These are phyloP conservation scores for Puccinia sorghi DNA, from an alignment of 1,284 basidiomycete genomes.

Conservation along the genomic window DNA sequence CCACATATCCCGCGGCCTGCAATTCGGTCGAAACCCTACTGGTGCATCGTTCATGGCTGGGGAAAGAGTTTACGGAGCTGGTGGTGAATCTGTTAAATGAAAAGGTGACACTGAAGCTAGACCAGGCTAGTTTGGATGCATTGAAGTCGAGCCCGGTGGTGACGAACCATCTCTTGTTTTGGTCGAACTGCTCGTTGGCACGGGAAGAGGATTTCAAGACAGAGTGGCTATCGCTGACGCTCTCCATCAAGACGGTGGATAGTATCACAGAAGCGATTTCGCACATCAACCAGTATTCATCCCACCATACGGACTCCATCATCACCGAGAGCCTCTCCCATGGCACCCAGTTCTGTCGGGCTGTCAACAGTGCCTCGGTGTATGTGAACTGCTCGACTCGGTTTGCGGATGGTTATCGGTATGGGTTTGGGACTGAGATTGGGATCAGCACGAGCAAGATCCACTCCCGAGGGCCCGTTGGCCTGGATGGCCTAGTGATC, in stretches of 20 bases:
- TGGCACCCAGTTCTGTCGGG: constrained; percentile 76
- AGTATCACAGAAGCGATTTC: constrained; percentile 73
- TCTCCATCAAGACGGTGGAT: constrained; percentile 75
- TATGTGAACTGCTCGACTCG: constrained; percentile 93
- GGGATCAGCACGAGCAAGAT: constrained; percentile 96
- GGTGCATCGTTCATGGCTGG: constrained; percentile 71
- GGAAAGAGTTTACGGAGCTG: constrained; percentile 76
- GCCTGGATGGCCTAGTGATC: constrained; percentile 87
- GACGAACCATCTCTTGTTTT: constrained; percentile 39
- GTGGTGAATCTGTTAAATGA: constrained; percentile 69
- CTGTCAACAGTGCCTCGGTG: constrained; percentile 87
- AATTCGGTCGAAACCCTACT: constrained; percentile 90
- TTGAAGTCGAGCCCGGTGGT: constrained; percentile 53
- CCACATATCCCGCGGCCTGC: constrained; percentile 93
- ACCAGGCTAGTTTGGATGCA: constrained; percentile 66
- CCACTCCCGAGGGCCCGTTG: constrained; percentile 94
- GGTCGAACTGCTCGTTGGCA: constrained; percentile 30
- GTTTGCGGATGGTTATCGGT: constrained; percentile 95
- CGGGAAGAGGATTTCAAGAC: constrained; percentile 69
- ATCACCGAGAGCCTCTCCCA: constrained; percentile 74
- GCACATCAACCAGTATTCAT: constrained; percentile 90
- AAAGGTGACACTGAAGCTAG: constrained; percentile 75
- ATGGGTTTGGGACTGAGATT: constrained; percentile 96
- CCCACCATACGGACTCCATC: constrained; percentile 93
- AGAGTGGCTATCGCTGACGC: constrained; percentile 80